Evolutionary conservation across 345 rosid genomes (phyloP).

Genomic region (Citrus medica): DNA sequence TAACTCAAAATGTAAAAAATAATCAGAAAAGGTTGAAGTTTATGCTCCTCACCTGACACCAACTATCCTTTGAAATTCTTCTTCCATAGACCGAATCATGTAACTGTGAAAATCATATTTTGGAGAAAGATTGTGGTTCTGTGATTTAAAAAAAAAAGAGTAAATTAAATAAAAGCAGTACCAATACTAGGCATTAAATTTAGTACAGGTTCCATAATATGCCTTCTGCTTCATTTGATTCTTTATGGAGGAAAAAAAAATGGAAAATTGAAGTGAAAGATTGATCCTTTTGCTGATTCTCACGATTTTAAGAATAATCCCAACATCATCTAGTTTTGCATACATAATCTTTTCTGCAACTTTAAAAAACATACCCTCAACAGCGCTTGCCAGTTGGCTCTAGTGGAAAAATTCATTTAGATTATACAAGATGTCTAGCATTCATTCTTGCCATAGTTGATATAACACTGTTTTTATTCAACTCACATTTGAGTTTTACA

Average conservation of each 20-base stretch:
- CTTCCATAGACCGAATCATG: constrained; percentile 98
- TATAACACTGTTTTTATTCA: too few species aligned
- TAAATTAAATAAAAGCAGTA: constrained; percentile 15
- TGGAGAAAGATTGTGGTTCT: constrained; percentile 78
- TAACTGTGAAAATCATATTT: constrained; percentile 92
- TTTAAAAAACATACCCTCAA: neutral
- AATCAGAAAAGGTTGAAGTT: constrained; percentile 1
- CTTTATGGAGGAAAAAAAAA: neutral
- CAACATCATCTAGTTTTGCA: neutral
- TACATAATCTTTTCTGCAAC: neutral
- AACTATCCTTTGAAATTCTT: constrained; percentile 89
- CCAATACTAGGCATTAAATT: neutral
- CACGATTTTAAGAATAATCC: neutral
- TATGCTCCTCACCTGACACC: constrained; percentile 73
- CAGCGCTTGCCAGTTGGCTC: neutral
- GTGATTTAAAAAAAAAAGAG: constrained; percentile 15
- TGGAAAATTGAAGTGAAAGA: neutral
- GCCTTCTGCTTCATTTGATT: neutral
- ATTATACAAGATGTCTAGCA: neutral
- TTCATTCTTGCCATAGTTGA: neutral
- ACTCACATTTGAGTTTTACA: neutral
- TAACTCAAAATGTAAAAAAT: neutral
- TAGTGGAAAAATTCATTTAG: neutral
- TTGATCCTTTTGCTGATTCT: neutral
- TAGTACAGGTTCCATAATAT: neutral